Evolutionary conservation across 495 filamentous ascomycete genomes (phyloP).

Genomic region (Friedmanniomyces simplex): DNA sequence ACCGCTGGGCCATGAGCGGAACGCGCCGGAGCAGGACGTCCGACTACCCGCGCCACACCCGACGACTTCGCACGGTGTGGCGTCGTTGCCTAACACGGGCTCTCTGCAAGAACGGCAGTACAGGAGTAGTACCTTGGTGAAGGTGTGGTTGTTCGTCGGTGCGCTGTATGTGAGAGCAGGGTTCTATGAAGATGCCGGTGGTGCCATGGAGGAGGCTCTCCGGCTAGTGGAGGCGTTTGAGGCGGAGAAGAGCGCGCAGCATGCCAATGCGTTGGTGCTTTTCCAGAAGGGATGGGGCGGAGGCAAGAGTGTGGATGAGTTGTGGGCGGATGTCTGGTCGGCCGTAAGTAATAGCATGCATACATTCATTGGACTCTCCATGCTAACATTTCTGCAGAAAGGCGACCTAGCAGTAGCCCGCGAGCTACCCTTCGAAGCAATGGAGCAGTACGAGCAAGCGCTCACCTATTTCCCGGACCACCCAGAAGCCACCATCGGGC

Average conservation of each 20-base stretch:
- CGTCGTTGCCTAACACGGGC: slow-evolving; percentile 25
- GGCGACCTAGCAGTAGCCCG: slow-evolving; percentile 57
- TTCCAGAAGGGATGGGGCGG: slow-evolving; percentile 60
- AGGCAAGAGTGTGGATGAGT: slow-evolving; percentile 62
- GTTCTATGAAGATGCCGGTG: slow-evolving; percentile 64
- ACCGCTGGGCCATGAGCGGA: slow-evolving; percentile 38
- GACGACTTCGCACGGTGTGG: slow-evolving; percentile 6
- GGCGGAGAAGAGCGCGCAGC: slow-evolving; percentile 42
- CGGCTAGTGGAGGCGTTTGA: slow-evolving; percentile 52
- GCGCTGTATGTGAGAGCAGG: slow-evolving; percentile 75
- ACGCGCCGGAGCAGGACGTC: slow-evolving; percentile 43
- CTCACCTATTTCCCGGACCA: slow-evolving; percentile 65
- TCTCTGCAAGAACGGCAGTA: slow-evolving; percentile 28
- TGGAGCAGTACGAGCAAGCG: slow-evolving; percentile 67
- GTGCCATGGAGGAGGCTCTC: slow-evolving; percentile 70
- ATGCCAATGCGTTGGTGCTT: slow-evolving; percentile 38
- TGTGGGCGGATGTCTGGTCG: slow-evolving; percentile 69
- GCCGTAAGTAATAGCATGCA: slow-evolving; percentile 45
- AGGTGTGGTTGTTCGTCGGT: slow-evolving; percentile 81
- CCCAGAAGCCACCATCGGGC: slow-evolving; percentile 64
- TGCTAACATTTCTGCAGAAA: slow-evolving; percentile 40
- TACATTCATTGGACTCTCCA: neutral
- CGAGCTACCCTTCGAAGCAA: slow-evolving; percentile 53
- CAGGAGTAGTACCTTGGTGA: slow-evolving; percentile 45
- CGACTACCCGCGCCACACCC: slow-evolving; percentile 39